Evolutionary conservation across 148 eudicot genomes (phyloP), one percentile per base, ranked within the genome.

Genomic region (Chenopodium formosanum): DNA sequence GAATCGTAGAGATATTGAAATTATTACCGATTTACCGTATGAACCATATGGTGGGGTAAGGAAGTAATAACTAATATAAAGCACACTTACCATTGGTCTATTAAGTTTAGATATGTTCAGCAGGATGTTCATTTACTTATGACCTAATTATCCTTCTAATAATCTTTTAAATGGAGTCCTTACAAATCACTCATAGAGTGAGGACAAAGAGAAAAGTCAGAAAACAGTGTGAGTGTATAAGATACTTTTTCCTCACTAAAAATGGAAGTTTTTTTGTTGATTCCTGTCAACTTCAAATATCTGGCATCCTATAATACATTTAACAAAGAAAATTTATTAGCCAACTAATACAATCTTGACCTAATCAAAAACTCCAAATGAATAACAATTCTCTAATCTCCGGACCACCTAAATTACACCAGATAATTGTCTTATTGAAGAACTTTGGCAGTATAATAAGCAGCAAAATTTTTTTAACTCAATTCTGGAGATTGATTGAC

Each of bases 251-350:
- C 40, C 37, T 67, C 16, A 13, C 17, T 46, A 73, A 12, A 23
- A 47, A 23, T 73, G 76, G 32, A 72, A 47, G 32, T 47, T 48
- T 0, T 0, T 73, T 22, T 47, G 27, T 23, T 10, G 19, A 72
- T 46, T 23, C 14, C 32, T 73, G 76, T 73, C 76, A 73, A 73
- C 60, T 1, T 73, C 76, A 73, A n/a, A 73, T 13, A 73, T 60
- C 60, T 46, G 74, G 25, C 50, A 40, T 70, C 12, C 12, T 70
- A 70, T 70, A 40, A 70, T 40, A 40, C 2, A 40, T 70, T 70
- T 40, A n/a, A 40, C 27, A 40, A 40, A 3, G 47, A 2, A 69
- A 69, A 69, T 46, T 32, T 69, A 32, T 70, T 50, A 37, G 22
- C 50, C 74, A 70, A 70, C 23, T 70, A 70, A 37, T 37, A 37